Percentiles rank a stretch among this genome's conserved stretches.
Evolutionary conservation across 179 eudicot species (phyloP).

Genomic region (Patellifolia procumbens): DNA sequence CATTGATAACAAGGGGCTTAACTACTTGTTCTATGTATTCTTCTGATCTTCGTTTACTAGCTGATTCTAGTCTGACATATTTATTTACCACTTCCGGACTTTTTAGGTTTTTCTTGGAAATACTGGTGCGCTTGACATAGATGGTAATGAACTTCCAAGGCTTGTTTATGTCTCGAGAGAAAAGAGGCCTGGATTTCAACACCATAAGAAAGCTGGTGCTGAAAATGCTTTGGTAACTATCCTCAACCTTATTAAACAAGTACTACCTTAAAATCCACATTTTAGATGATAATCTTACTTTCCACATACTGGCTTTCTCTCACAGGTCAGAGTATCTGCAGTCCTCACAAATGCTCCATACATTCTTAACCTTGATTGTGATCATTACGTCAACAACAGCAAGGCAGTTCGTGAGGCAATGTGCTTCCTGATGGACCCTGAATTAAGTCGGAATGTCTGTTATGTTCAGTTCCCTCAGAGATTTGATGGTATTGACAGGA

Average conservation of each 20-base stretch:
- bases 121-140: constrained; percentile 53
- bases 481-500: constrained; percentile 53
- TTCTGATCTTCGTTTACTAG: background rate
- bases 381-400: constrained; percentile 54
- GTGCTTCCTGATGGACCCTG: constrained; percentile 56
- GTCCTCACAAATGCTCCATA: constrained; percentile 53
- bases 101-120: constrained; percentile 49
- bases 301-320: background rate
- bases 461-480: constrained; percentile 58
- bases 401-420: constrained; percentile 58
- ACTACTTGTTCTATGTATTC: background rate
- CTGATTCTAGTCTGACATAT: background rate
- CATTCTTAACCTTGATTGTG: constrained; percentile 55
- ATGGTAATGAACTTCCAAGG: constrained; percentile 55
- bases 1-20: background rate
- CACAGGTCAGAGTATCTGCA: constrained; percentile 54
- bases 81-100: background rate
- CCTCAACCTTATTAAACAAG: background rate
- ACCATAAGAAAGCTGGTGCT: constrained; percentile 60
- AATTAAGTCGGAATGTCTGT: constrained; percentile 38
- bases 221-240: constrained; percentile 51
- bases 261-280: background rate
- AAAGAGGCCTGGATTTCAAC: constrained; percentile 56
- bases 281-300: background rate
- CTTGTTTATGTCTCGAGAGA: constrained; percentile 61